Percentiles rank a stretch among this genome's conserved stretches.
phyloP scores from a whole-genome alignment of 208 protist genomes.

The Acanthamoeba divionensis region DNA sequence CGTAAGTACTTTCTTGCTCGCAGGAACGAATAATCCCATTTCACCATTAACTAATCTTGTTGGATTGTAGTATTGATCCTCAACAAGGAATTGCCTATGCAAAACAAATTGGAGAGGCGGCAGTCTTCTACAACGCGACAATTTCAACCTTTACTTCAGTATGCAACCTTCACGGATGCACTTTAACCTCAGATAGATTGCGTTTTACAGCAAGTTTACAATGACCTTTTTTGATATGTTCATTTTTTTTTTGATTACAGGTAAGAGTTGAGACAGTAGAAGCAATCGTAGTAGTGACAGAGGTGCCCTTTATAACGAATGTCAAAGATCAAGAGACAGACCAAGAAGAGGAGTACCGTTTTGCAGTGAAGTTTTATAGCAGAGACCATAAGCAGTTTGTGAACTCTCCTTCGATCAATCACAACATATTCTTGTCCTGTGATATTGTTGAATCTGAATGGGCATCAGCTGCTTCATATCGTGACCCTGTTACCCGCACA shows the following conservation, averaged over 20 bases:
- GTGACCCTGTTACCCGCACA: neutral
- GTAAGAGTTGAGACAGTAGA: too few relatives aligned
- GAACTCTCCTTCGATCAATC: neutral
- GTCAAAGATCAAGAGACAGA: conserved; percentile 9
- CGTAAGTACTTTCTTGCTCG: neutral
- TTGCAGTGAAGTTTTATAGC: neutral
- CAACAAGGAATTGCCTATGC: neutral
- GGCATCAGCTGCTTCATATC: neutral
- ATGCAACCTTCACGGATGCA: neutral
- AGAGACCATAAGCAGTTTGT: neutral
- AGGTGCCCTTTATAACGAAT: neutral
- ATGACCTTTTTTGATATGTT: neutral
- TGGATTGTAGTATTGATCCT: neutral
- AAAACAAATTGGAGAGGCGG: neutral
- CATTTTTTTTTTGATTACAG: neutral
- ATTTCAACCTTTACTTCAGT: conserved; percentile 26
- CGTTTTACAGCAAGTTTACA: too few relatives aligned
- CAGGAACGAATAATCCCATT: neutral
- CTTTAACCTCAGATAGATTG: neutral
- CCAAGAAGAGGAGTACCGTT: neutral
- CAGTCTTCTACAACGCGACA: conserved; percentile 32
- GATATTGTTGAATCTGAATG: conserved; percentile 7
- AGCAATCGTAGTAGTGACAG: neutral
- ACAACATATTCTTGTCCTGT: conserved; percentile 37
- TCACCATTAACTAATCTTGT: neutral